A percentile compares a stretch with the other conserved stretches of the same genome.
Conservation (phyloP, 1,284 basidiomycete species). For the Lentinula novae-zelandiae region DNA sequence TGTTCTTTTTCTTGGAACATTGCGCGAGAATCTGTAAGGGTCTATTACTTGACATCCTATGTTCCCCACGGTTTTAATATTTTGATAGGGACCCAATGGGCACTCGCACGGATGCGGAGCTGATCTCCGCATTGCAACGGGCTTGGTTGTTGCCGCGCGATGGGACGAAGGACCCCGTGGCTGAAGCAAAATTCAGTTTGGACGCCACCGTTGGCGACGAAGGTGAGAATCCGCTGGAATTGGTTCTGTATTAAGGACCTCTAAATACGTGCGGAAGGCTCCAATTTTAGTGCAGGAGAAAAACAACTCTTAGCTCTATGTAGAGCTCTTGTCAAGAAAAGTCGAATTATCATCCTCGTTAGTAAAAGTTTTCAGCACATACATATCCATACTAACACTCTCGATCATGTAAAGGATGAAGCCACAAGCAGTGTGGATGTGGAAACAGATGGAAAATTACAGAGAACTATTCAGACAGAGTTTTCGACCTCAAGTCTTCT, state of each 20-base stretch:
- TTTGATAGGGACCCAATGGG: constrained; percentile 51
- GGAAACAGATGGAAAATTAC: constrained; percentile 77
- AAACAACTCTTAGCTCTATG: constrained; percentile 74
- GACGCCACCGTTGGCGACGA: constrained; percentile 63
- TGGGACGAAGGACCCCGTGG: constrained; percentile 42
- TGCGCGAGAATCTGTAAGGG: constrained; percentile 64
- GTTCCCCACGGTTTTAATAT: not conserved
- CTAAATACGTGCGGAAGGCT: constrained; percentile 33
- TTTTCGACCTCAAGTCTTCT: constrained; percentile 62
- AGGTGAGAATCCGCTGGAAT: constrained; percentile 31
- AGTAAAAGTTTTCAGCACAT: constrained; percentile 22
- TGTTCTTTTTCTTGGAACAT: constrained; percentile 59
- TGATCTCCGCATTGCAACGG: constrained; percentile 46
- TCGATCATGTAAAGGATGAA: constrained; percentile 45
- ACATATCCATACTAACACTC: constrained; percentile 7
- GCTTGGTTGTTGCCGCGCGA: constrained; percentile 57
- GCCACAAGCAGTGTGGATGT: constrained; percentile 84
- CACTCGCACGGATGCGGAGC: constrained; percentile 46
- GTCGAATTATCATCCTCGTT: constrained; percentile 67
- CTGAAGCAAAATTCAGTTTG: constrained; percentile 64
- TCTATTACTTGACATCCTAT: not conserved
- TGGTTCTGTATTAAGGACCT: not conserved
- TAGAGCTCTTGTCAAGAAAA: constrained; percentile 68
- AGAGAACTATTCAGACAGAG: constrained; percentile 70
- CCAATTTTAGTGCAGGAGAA: constrained; percentile 77